Conservation (phyloP, 331 rosid species). For the Prunus yedoensis region DNA sequence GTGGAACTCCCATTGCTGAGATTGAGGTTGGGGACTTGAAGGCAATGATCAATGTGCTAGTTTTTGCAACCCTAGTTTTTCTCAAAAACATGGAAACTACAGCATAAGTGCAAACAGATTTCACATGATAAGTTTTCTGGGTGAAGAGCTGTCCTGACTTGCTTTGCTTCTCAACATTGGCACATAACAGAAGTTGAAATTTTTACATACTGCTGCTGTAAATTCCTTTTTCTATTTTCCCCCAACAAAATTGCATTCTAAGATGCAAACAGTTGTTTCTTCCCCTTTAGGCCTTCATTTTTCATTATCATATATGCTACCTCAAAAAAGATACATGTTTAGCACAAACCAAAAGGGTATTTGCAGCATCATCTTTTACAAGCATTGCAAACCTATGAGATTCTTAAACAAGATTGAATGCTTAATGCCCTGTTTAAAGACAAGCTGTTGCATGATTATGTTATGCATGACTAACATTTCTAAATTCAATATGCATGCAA, state of each 20-base stretch:
- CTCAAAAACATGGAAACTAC: not conserved
- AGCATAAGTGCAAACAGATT: not conserved
- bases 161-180: not conserved
- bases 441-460: not conserved
- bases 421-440: not conserved
- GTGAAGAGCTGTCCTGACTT: not conserved
- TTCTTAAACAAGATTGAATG: not conserved
- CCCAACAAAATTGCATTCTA: not conserved
- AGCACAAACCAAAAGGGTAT: not conserved
- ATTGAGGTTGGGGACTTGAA: not conserved
- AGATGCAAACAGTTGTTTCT: not conserved
- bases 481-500: not conserved
- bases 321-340: no score
- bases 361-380: not conserved
- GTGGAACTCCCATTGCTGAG: not conserved
- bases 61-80: no score
- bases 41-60: not conserved
- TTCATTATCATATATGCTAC: no score
- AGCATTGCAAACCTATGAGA: not conserved
- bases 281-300: no score
- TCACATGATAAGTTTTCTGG: not conserved
- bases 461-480: not conserved
- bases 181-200: no score
- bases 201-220: not conserved
- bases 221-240: not conserved